phyloP scores from a whole-genome alignment of 805 yeast species.

The Yarrowia keelungensis region DNA sequence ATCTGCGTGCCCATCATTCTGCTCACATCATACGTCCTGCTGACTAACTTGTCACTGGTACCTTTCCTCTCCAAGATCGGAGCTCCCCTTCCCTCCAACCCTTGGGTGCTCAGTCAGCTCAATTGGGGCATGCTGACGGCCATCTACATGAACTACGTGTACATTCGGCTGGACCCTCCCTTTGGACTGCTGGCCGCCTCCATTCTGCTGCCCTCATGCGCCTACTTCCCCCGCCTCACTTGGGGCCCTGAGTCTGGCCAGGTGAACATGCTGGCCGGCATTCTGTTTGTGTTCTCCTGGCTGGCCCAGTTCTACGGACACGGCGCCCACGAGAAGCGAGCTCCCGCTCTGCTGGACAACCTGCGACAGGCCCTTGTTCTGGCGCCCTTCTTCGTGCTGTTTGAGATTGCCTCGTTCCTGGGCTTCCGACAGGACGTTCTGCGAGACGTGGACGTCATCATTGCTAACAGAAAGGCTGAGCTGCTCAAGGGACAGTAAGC shows the following conservation, averaged over 20 bases:
- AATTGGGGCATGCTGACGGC: conserved; percentile 60
- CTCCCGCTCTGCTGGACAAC: conserved; percentile 88
- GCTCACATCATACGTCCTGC: conserved; percentile 58
- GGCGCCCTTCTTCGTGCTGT: conserved; percentile 89
- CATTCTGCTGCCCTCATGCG: conserved; percentile 49
- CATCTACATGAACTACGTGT: conserved; percentile 62
- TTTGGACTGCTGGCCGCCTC: conserved; percentile 58
- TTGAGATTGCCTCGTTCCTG: conserved; percentile 72
- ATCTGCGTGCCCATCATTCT: conserved; percentile 81
- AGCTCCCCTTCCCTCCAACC: conserved; percentile 37
- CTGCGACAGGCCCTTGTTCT: conserved; percentile 82
- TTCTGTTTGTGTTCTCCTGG: conserved; percentile 69
- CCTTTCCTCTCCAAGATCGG: conserved; percentile 40
- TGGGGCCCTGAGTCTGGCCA: conserved; percentile 47
- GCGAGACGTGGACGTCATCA: conserved; percentile 56
- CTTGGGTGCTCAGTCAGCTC: conserved; percentile 42
- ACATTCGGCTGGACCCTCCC: conserved; percentile 61
- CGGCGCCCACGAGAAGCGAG: conserved; percentile 75
- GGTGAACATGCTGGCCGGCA: conserved; percentile 49
- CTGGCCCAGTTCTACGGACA: conserved; percentile 87
- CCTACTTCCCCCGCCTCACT: conserved; percentile 46
- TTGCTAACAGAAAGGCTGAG: conserved; percentile 48
- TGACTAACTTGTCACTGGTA: conserved; percentile 47
- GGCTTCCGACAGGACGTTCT: conserved; percentile 66
- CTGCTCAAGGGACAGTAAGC: conserved; percentile 30